phyloP scores from a whole-genome alignment of 169 alveolate genomes.

The Sarcocystis neurona region DNA sequence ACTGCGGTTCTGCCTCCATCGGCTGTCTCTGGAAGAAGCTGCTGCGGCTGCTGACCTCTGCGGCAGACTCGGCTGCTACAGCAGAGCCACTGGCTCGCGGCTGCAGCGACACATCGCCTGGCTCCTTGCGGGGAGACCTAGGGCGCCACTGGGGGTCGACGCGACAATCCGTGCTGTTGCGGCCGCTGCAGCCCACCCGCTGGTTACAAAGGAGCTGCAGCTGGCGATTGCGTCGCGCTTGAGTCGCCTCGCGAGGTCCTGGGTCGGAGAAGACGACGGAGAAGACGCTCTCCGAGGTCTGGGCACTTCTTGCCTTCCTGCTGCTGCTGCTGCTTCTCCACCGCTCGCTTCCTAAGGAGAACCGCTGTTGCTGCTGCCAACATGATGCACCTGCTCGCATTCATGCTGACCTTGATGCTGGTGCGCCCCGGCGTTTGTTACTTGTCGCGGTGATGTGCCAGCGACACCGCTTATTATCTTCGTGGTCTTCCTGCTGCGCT shows the following conservation, averaged over 20 bases:
- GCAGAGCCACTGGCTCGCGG: neutral
- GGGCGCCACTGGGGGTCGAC: neutral
- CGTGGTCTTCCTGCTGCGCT: too few relatives aligned
- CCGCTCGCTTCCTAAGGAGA: too few relatives aligned
- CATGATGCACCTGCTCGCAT: too few relatives aligned
- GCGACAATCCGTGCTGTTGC: neutral
- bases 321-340: too few relatives aligned
- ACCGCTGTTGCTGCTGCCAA: too few relatives aligned
- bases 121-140: neutral
- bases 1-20: neutral
- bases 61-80: neutral
- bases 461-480: too few relatives aligned
- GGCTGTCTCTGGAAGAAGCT: neutral
- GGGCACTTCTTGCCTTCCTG: too few relatives aligned
- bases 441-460: too few relatives aligned
- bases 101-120: neutral
- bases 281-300: constrained; percentile 36
- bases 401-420: too few relatives aligned
- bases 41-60: neutral
- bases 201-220: neutral
- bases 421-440: too few relatives aligned
- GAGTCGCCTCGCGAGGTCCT: neutral
- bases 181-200: neutral
- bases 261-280: constrained; percentile 7
- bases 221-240: neutral